Evolutionary conservation across 768 basidiomycete species (phyloP).

Genomic region (Lentinus tigrinus): DNA sequence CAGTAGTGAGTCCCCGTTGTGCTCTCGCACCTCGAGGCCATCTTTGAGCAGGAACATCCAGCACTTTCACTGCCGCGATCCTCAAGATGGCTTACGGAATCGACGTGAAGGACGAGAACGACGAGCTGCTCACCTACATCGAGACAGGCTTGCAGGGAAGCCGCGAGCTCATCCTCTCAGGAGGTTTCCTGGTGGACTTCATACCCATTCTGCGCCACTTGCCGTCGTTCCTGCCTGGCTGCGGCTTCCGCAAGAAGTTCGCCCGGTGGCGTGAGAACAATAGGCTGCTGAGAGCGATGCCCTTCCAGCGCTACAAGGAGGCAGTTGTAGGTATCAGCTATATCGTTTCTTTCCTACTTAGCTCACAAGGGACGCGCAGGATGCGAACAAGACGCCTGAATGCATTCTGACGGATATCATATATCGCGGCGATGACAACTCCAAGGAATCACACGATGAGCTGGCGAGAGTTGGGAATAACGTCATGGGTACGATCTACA

Average conservation of each 20-base stretch:
- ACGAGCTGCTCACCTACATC: conserved; percentile 12
- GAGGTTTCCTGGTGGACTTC: background rate
- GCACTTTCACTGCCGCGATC: background rate
- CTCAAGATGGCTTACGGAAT: conserved; percentile 6
- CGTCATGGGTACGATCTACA: too few species aligned
- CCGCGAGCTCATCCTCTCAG: background rate
- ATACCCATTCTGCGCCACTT: background rate
- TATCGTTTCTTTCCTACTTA: background rate
- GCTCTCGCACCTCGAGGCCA: too few species aligned
- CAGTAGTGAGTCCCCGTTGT: conserved; percentile 3
- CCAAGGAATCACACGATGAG: too few species aligned
- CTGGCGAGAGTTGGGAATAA: too few species aligned
- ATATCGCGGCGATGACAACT: too few species aligned
- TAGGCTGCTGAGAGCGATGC: too few species aligned
- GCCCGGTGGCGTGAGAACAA: too few species aligned
- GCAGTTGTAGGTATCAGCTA: too few species aligned
- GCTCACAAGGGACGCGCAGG: background rate
- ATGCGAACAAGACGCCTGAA: background rate
- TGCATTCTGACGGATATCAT: too few species aligned
- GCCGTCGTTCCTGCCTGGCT: background rate
- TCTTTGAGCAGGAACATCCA: background rate
- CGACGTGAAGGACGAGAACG: background rate
- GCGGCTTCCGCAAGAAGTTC: too few species aligned
- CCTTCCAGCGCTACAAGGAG: too few species aligned
- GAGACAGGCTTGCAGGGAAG: conserved; percentile 1